phyloP scores from a whole-genome alignment of 2,329 filamentous ascomycete genomes.

The Phoma sp. region DNA sequence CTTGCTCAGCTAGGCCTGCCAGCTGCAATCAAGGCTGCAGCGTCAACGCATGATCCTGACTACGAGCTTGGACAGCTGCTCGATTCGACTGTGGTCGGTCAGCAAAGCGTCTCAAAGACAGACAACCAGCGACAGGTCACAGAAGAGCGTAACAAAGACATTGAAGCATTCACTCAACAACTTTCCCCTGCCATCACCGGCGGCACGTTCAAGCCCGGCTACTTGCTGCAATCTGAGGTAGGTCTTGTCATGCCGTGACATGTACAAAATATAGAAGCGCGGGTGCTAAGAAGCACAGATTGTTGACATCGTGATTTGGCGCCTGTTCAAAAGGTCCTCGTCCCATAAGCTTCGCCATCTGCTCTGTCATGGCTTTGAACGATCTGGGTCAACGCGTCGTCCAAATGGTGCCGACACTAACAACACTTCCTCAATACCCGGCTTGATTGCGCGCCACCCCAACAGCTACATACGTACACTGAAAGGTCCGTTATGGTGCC shows the following conservation, averaged over 20 bases:
- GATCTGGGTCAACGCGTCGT: constrained; percentile 43
- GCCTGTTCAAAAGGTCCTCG: constrained; percentile 69
- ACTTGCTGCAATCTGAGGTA: constrained; percentile 54
- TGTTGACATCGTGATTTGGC: constrained; percentile 68
- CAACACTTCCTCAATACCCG: constrained; percentile 64
- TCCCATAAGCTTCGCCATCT: constrained; percentile 71
- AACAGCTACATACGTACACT: constrained; percentile 75
- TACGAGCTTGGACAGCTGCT: constrained; percentile 63
- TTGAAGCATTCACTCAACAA: constrained; percentile 56
- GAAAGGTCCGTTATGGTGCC: constrained; percentile 75
- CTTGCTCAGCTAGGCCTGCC: constrained; percentile 48
- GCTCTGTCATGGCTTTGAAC: constrained; percentile 82
- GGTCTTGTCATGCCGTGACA: constrained; percentile 22
- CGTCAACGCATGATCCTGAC: constrained; percentile 50
- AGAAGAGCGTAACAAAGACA: constrained; percentile 45
- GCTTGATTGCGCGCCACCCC: constrained; percentile 66
- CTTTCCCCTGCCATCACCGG: constrained; percentile 41
- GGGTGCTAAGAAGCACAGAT: constrained; percentile 45
- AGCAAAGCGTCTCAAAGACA: constrained; percentile 46
- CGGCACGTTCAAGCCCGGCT: constrained; percentile 39
- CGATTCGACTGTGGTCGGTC: constrained; percentile 72
- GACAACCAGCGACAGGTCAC: constrained; percentile 57
- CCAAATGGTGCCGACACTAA: constrained; percentile 39
- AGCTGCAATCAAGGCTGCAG: constrained; percentile 14
- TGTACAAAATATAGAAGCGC: not conserved